These are phyloP conservation scores for Clausena lansium DNA, from an alignment of 345 rosid species.

Conservation along the genomic window DNA sequence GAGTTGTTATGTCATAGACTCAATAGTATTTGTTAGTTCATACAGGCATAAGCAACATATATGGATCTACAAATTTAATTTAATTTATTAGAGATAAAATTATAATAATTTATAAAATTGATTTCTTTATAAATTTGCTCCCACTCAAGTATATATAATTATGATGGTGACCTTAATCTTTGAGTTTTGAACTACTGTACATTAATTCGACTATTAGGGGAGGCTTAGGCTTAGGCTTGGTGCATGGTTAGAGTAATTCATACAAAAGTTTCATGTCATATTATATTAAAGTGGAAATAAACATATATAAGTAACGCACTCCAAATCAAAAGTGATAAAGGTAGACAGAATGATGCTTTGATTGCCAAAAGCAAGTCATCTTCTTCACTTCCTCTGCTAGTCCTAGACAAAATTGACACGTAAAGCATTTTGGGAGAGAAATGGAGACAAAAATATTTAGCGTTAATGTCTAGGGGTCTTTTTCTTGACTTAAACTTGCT, in stretches of 20 bases:
- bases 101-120: too few relatives aligned
- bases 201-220: background rate
- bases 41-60: too few relatives aligned
- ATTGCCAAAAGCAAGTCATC: slow-evolving; percentile 12
- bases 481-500: slow-evolving; percentile 12
- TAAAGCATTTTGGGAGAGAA: background rate
- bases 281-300: background rate
- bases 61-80: too few relatives aligned
- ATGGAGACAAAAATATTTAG: background rate
- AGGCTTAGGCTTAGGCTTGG: background rate
- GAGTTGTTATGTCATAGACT: too few relatives aligned
- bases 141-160: too few relatives aligned
- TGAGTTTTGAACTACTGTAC: background rate
- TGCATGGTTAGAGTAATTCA: slow-evolving; percentile 8
- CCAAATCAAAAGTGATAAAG: slow-evolving; percentile 2
- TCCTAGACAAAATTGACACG: background rate
- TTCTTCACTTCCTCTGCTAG: background rate
- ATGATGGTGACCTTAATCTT: background rate
- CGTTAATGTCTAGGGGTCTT: background rate
- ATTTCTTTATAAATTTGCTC: too few relatives aligned
- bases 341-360: slow-evolving; percentile 15
- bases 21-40: too few relatives aligned
- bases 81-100: too few relatives aligned
- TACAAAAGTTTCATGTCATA: slow-evolving; percentile 19
- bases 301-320: background rate